These are phyloP conservation scores for Coemansia javaensis DNA, from an alignment of 192 early-diverging fungal genomes.

Conservation along the genomic window DNA sequence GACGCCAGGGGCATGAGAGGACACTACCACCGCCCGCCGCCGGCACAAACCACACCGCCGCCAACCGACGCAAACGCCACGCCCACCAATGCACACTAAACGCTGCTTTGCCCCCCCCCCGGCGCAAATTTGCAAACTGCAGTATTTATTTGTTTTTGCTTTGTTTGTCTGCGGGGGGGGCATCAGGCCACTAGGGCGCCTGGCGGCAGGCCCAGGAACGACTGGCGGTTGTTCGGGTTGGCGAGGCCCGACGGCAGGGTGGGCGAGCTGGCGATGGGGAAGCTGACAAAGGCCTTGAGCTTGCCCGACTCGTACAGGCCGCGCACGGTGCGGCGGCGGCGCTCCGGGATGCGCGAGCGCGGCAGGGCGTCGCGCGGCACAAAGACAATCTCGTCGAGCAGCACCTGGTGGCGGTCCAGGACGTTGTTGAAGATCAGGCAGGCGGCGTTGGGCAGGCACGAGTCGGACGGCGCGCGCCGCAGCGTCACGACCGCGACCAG, in stretches of 20 bases:
- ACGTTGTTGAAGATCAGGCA: slow-evolving; percentile 61
- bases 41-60: no score
- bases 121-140: no score
- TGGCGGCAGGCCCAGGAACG: slow-evolving; percentile 23
- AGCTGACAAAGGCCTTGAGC: slow-evolving; percentile 36
- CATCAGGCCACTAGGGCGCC: no score
- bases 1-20: no score
- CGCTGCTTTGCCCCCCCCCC: no score
- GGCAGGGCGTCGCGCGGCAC: slow-evolving; percentile 54
- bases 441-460: slow-evolving; percentile 52
- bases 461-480: slow-evolving; percentile 20
- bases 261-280: slow-evolving; percentile 21
- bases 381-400: slow-evolving; percentile 67
- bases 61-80: no score
- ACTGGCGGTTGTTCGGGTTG: slow-evolving; percentile 27
- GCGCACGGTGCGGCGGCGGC: slow-evolving; percentile 29
- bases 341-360: slow-evolving; percentile 61
- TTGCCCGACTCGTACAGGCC: slow-evolving; percentile 40
- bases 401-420: slow-evolving; percentile 65
- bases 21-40: no score
- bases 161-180: no score
- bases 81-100: no score
- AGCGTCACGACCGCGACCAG: slow-evolving; percentile 34
- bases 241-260: slow-evolving; percentile 17
- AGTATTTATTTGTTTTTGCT: no score